Evolutionary conservation across 257 asterid genomes (phyloP), one percentile per base, ranked within the genome.

Genomic region (Haberlea rhodopensis): DNA sequence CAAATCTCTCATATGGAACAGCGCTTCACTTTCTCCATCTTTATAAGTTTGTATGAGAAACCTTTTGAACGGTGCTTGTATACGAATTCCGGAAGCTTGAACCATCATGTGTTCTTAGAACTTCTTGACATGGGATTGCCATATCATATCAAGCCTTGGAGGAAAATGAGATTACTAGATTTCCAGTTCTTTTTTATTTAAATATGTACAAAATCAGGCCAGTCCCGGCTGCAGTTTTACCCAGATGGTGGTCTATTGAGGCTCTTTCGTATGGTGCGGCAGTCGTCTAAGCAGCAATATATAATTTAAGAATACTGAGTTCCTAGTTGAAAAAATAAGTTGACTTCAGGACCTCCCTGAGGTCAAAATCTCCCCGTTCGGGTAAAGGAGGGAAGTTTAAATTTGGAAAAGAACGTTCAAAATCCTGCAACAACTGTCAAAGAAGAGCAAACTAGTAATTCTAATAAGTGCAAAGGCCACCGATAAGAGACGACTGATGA

Each of bases 291-390:
- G 48, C 48, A 37, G 48, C 5, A 37, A 11, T n/a, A 10, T 37
- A 3, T 37, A 11, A 32, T 37, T n/a, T n/a, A n/a, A n/a, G n/a
- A n/a, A n/a, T n/a, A n/a, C n/a, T n/a, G n/a, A n/a, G n/a, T n/a
- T 37, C 48, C 87, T 89, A 94, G 88, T 90, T 94, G 95, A 94
- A 94, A 75, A 94, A 94, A 77, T 94, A 94, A 29, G 88, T 76
- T 19, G 99, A 84, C 22, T 76, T 78, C 19, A 86, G 69, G 76
- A 94, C 97, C 76, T 94, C 97, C 71, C 71, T 86, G 73, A 94
- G 76, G 81, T 90, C 87, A 15, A 94, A 94, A 67, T 94, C 95
- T 66, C 99, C 99, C 22, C 96, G 82, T 69, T 82, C 92, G 0
- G 99, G 99, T 73, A 87, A 65, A 10, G 95, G 84, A 46, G 99